Conservation (phyloP, 495 filamentous ascomycete genomes). For the Parmelia sp. region DNA sequence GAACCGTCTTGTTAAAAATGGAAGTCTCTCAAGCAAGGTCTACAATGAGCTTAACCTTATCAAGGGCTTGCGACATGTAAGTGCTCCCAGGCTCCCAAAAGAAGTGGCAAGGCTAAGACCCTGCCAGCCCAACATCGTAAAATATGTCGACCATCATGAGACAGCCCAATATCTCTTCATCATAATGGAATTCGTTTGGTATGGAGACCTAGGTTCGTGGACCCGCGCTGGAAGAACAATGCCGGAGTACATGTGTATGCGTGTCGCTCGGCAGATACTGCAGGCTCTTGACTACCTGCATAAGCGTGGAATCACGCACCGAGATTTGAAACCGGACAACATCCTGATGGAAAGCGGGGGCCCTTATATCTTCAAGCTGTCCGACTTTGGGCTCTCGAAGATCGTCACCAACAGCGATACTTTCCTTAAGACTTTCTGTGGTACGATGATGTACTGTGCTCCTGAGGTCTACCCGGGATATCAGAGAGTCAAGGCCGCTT, state of each 20-base stretch:
- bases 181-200: constrained; percentile 89
- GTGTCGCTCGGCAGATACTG: constrained; percentile 70
- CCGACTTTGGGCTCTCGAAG: constrained; percentile 94
- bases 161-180: constrained; percentile 75
- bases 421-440: constrained; percentile 92
- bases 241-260: constrained; percentile 58
- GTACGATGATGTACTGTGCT: constrained; percentile 90
- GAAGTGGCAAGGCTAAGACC: constrained; percentile 22
- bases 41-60: constrained; percentile 96
- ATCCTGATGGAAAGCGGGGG: constrained; percentile 70
- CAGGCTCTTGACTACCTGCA: constrained; percentile 84
- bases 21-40: constrained; percentile 73
- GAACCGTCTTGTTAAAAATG: constrained; percentile 80
- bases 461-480: constrained; percentile 93
- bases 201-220: constrained; percentile 75
- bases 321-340: constrained; percentile 97
- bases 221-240: constrained; percentile 55
- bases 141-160: constrained; percentile 80
- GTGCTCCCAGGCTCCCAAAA: constrained; percentile 26
- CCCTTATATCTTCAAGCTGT: constrained; percentile 78
- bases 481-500: constrained; percentile 40
- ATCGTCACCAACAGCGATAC: constrained; percentile 80
- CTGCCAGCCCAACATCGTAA: constrained; percentile 77
- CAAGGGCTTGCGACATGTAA: constrained; percentile 72
- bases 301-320: constrained; percentile 78